Conservation (phyloP, 495 filamentous ascomycete genomes). For the Penicillium coprophilum region DNA sequence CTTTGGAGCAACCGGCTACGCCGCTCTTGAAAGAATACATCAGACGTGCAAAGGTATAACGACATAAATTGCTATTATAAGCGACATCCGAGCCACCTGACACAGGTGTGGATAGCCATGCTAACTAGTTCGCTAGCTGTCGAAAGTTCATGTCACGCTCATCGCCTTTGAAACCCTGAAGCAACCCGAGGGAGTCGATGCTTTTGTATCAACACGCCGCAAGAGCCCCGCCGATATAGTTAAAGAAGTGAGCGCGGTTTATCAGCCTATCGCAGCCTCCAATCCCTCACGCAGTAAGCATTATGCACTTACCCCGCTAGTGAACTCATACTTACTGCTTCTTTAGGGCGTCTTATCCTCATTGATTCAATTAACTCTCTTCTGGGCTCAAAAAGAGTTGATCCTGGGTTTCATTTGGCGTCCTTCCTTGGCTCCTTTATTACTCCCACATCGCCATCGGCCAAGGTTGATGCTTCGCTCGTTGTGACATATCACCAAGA, state of each 20-base stretch:
- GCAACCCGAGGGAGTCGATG: constrained; percentile 54
- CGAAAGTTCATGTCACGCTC: constrained; percentile 65
- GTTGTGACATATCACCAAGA: constrained; percentile 50
- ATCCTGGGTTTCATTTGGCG: constrained; percentile 35
- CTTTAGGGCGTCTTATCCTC: constrained; percentile 43
- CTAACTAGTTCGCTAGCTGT: constrained; percentile 36
- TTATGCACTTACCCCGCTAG: not conserved
- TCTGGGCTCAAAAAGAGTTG: constrained; percentile 28
- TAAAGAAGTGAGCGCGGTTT: constrained; percentile 44
- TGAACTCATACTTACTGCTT: not conserved
- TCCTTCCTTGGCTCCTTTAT: constrained; percentile 42
- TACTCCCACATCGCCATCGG: constrained; percentile 22
- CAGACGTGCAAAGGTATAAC: constrained; percentile 65
- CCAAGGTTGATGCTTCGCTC: constrained; percentile 41
- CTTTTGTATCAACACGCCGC: constrained; percentile 62
- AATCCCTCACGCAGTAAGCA: constrained; percentile 37
- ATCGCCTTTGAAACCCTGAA: constrained; percentile 74
- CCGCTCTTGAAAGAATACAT: constrained; percentile 74
- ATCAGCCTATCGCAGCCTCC: constrained; percentile 28
- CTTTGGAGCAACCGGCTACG: constrained; percentile 74
- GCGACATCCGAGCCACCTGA: not conserved
- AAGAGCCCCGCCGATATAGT: constrained; percentile 61
- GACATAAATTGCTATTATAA: not conserved
- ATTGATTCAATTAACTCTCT: constrained; percentile 49
- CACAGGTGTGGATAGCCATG: constrained; percentile 4